phyloP scores from a whole-genome alignment of 495 filamentous ascomycete genomes.

The Bathelium albidoporum region DNA sequence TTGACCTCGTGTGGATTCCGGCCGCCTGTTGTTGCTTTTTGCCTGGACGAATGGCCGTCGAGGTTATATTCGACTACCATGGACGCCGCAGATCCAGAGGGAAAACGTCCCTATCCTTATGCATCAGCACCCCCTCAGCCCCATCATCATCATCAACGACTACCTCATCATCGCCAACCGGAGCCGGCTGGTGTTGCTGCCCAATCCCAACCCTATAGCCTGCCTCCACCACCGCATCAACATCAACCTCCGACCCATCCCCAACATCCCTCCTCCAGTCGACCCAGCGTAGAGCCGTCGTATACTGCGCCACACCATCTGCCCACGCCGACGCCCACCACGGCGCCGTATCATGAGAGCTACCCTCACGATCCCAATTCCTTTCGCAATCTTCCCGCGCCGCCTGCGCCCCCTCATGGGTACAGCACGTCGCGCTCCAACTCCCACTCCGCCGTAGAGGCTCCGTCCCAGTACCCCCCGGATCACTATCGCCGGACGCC shows the following conservation, averaged over 20 bases:
- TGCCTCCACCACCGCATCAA: constrained; percentile 10
- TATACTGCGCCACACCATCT: constrained; percentile 15
- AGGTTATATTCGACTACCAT: background rate
- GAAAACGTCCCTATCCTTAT: constrained; percentile 2
- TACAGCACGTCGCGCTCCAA: background rate
- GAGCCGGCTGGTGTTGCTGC: constrained; percentile 3
- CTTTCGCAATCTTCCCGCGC: background rate
- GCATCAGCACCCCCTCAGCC: background rate
- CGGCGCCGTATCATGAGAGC: constrained; percentile 1
- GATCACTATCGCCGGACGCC: background rate
- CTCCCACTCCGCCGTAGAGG: background rate
- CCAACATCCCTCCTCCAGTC: constrained; percentile 12
- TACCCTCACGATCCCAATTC: constrained; percentile 3
- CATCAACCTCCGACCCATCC: constrained; percentile 11
- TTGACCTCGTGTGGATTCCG: background rate
- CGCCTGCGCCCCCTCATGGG: background rate
- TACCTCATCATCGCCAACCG: background rate
- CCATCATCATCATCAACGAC: background rate
- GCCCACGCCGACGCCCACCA: constrained; percentile 10
- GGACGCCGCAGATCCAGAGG: constrained; percentile 3
- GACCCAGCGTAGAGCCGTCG: constrained; percentile 3
- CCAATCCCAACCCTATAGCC: constrained; percentile 2
- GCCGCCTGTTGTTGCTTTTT: background rate
- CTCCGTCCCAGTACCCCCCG: constrained; percentile 1
- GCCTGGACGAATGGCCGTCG: constrained; percentile 2